phyloP scores from a whole-genome alignment of 2,329 filamentous ascomycete genomes.

The Chalara sp. region DNA sequence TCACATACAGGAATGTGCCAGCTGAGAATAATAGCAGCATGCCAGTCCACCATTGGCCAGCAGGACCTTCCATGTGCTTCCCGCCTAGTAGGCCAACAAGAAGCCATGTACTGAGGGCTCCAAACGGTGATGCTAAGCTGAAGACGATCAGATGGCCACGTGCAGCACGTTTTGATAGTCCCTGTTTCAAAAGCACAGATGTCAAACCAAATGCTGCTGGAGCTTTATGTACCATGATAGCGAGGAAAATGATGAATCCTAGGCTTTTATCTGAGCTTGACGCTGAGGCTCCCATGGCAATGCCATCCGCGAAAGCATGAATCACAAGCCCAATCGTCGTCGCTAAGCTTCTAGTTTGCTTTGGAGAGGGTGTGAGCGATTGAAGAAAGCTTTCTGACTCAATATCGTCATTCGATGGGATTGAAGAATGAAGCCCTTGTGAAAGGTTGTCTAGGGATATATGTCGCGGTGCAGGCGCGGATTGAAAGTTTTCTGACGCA shows the following conservation, averaged over 20 bases:
- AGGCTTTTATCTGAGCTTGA: slow-evolving; percentile 67
- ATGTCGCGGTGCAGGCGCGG: slow-evolving; percentile 65
- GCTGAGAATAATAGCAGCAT: slow-evolving; percentile 92
- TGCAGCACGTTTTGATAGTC: slow-evolving; percentile 78
- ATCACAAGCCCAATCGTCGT: slow-evolving; percentile 94
- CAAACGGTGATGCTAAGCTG: slow-evolving; percentile 81
- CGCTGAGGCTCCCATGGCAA: slow-evolving; percentile 88
- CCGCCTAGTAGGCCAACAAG: slow-evolving; percentile 69
- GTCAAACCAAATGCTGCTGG: slow-evolving; percentile 93
- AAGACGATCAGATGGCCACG: slow-evolving; percentile 84
- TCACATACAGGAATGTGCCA: slow-evolving; percentile 83
- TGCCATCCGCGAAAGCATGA: slow-evolving; percentile 89
- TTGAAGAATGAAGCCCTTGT: slow-evolving; percentile 33
- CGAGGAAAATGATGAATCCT: slow-evolving; percentile 87
- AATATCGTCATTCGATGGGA: slow-evolving; percentile 41
- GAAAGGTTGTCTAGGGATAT: slow-evolving; percentile 83
- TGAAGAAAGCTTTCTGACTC: slow-evolving; percentile 53
- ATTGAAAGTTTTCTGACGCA: slow-evolving; percentile 56
- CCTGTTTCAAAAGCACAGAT: slow-evolving; percentile 83
- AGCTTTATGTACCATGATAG: slow-evolving; percentile 96
- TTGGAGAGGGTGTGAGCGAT: slow-evolving; percentile 49
- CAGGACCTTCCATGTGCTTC: slow-evolving; percentile 41
- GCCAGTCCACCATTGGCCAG: slow-evolving; percentile 78
- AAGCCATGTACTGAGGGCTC: slow-evolving; percentile 77
- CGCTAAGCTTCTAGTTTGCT: slow-evolving; percentile 59